Percentiles rank a stretch among this genome's conserved stretches.
Conservation (phyloP, 345 rosid genomes). For the Gossypium sturtianum region DNA sequence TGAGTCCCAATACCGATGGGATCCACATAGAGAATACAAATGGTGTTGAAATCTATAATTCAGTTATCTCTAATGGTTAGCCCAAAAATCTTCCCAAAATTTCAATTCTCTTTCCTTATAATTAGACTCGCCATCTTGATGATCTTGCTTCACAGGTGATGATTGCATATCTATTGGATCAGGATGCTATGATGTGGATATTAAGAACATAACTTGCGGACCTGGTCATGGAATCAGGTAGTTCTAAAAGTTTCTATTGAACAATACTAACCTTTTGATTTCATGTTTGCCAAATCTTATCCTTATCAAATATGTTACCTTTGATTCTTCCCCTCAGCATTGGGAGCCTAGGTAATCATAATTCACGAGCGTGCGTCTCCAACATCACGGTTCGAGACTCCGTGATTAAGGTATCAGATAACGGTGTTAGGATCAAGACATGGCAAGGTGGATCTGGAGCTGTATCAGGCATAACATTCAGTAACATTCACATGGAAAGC, state of each 20-base stretch:
- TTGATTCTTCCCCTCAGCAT: constrained; percentile 39
- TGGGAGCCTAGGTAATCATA: constrained; percentile 87
- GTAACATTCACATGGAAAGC: constrained; percentile 73
- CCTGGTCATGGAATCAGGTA: constrained; percentile 99
- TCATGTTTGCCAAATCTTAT: background rate
- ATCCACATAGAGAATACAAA: constrained; percentile 70
- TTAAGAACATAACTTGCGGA: constrained; percentile 86
- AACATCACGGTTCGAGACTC: constrained; percentile 88
- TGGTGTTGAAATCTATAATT: constrained; percentile 62
- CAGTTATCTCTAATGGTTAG: constrained; percentile 74
- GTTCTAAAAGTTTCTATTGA: background rate
- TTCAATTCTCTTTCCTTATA: background rate
- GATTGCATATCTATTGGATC: constrained; percentile 95
- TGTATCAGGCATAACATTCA: constrained; percentile 67
- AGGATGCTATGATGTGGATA: constrained; percentile 74
- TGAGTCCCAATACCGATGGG: constrained; percentile 96
- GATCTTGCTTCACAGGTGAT: constrained; percentile 53
- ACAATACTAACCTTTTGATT: background rate
- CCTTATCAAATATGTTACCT: background rate
- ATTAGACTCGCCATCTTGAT: background rate
- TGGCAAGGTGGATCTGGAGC: constrained; percentile 99
- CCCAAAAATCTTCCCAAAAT: background rate
- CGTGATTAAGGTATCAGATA: constrained; percentile 58
- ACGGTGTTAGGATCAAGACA: constrained; percentile 94
- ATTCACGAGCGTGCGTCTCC: constrained; percentile 82